phyloP scores from a whole-genome alignment of 352 stramenopile species.

The Globisporangium irregulare region DNA sequence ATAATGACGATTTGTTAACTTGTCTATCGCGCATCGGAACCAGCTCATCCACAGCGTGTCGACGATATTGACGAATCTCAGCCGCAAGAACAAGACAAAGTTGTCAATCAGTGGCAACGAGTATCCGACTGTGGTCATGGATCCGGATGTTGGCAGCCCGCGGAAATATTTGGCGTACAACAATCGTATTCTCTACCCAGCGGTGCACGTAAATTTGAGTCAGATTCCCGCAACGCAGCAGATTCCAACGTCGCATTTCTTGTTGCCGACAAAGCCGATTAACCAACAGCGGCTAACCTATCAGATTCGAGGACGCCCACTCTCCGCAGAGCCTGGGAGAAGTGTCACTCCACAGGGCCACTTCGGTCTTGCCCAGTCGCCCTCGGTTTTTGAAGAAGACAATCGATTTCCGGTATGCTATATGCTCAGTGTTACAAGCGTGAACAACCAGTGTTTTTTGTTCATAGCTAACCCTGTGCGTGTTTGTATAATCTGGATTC shows the following conservation, averaged over 20 bases:
- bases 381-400: conserved; percentile 25
- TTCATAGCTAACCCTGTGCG: not conserved
- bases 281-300: conserved; percentile 1
- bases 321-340: not conserved
- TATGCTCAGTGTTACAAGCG: not conserved
- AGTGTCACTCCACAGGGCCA: not conserved
- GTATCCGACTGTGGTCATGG: conserved; percentile 12
- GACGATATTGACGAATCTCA: conserved; percentile 49
- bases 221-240: conserved; percentile 51
- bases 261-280: not conserved
- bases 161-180: conserved; percentile 25
- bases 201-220: conserved; percentile 48
- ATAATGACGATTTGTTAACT: not conserved
- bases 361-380: not conserved
- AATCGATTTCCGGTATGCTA: conserved; percentile 44
- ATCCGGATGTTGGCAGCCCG: conserved; percentile 19
- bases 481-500: not conserved
- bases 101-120: conserved; percentile 11
- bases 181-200: conserved; percentile 39
- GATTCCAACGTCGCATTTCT: conserved; percentile 46
- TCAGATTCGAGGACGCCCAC: not conserved
- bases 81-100: conserved; percentile 26
- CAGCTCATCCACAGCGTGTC: conserved; percentile 59
- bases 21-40: not conserved
- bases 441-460: not conserved